Evolutionary conservation across 768 basidiomycete species (phyloP).

Genomic region (Macrocybe gigantea): DNA sequence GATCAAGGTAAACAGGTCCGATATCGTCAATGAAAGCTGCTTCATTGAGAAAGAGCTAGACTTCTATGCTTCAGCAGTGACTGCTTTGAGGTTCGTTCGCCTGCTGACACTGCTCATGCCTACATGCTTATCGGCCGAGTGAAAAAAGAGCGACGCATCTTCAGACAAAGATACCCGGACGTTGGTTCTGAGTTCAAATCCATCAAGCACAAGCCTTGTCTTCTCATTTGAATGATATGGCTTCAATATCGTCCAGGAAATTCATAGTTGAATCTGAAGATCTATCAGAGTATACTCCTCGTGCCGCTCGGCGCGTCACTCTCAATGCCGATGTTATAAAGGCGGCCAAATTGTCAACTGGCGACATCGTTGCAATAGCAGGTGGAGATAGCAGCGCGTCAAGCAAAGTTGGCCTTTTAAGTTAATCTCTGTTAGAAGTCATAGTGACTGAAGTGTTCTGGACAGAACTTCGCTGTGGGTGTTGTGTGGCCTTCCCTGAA

Average conservation of each 20-base stretch:
- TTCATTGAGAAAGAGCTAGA: too few relatives aligned
- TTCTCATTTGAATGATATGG: slow-evolving; percentile 5
- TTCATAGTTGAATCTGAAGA: slow-evolving; percentile 36
- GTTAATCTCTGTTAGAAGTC: too few relatives aligned
- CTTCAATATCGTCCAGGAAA: slow-evolving; percentile 23
- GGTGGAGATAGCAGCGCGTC: slow-evolving; percentile 22
- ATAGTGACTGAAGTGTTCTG: not conserved
- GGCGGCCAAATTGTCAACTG: slow-evolving; percentile 54
- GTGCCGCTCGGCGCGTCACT: slow-evolving; percentile 57
- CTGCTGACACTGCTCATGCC: too few relatives aligned
- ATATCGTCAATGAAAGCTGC: too few relatives aligned
- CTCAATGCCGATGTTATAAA: slow-evolving; percentile 61
- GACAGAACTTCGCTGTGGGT: slow-evolving; percentile 61
- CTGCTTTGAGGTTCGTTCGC: too few relatives aligned
- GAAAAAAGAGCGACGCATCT: too few relatives aligned
- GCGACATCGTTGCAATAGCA: slow-evolving; percentile 60
- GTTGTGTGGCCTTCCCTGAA: slow-evolving; percentile 74
- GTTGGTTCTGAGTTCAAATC: not conserved
- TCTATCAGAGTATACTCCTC: slow-evolving; percentile 31
- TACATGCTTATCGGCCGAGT: too few relatives aligned
- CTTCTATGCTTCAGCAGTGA: too few relatives aligned
- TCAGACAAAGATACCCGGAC: too few relatives aligned
- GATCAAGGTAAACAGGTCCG: too few relatives aligned
- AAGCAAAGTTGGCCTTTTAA: too few relatives aligned
- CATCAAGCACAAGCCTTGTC: not conserved